Evolutionary conservation across 495 filamentous ascomycete genomes (phyloP).

Genomic region (Schizothecium vesticola): DNA sequence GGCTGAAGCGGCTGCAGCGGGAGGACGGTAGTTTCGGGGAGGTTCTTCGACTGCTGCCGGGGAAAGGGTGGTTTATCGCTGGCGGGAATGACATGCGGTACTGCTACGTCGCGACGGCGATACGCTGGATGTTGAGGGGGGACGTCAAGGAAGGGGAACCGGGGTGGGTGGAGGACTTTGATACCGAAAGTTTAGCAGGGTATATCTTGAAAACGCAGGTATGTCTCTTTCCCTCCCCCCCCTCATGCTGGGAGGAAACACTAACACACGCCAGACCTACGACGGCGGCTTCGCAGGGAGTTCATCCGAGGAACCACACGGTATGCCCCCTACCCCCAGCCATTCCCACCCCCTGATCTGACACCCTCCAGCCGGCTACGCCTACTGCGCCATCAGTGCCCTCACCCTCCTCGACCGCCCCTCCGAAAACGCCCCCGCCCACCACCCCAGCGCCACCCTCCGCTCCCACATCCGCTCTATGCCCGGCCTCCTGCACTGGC

Average conservation of each 20-base stretch:
- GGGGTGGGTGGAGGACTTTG: constrained; percentile 60
- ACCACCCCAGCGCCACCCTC: constrained; percentile 29
- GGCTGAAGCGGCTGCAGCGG: constrained; percentile 74
- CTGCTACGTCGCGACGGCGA: constrained; percentile 73
- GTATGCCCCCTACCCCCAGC: constrained; percentile 40
- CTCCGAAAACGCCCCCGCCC: constrained; percentile 22
- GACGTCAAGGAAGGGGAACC: constrained; percentile 46
- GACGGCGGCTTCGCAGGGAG: constrained; percentile 84
- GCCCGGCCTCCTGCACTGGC: constrained; percentile 34
- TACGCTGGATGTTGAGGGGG: constrained; percentile 77
- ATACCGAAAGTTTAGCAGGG: constrained; percentile 60
- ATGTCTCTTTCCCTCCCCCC: background rate
- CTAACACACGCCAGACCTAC: constrained; percentile 58
- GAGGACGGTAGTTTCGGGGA: constrained; percentile 90
- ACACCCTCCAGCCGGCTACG: constrained; percentile 63
- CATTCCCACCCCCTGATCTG: background rate
- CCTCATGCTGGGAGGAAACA: background rate
- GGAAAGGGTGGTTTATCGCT: constrained; percentile 49
- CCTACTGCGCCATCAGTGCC: constrained; percentile 76
- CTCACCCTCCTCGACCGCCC: constrained; percentile 63
- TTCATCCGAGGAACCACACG: constrained; percentile 80
- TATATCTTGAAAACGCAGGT: constrained; percentile 59
- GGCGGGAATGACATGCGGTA: constrained; percentile 82
- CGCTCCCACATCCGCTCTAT: constrained; percentile 32
- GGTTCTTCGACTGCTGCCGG: constrained; percentile 49